Base-by-base conservation (phyloP, 371 early-diverging fungal species). In the Actinomucor elegans region DNA sequence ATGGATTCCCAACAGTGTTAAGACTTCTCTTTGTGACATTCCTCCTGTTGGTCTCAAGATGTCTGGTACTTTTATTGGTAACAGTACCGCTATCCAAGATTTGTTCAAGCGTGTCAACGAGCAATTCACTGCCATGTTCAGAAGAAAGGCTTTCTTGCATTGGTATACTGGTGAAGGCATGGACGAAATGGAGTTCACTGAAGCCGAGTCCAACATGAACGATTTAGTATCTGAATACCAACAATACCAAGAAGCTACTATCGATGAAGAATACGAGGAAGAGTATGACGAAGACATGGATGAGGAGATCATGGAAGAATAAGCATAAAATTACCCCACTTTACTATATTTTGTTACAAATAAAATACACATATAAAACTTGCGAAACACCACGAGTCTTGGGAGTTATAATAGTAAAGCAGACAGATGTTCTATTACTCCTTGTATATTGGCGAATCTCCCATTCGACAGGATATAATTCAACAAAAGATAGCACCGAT, bases 1-100 rank as follows among this genome's bases (percentile, higher is more conserved):
- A 72, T 99, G 99, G 99, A 98, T 99, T 68, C 99, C 99, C 63
- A 96, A 94, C 88, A 97, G 96, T 79, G 95, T 97, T 71, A 97
- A 99, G 84, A 96, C 97, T 8, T 94, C 97, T 53, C 94, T 97
- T 29, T 99, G 99, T 77, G 95, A 97, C 64, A 95, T 99, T 64
- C 94, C 98, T 52, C 99, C 99, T 48, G 86, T 84, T 51, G 98
- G 96, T 42, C 86, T 96, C 57, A 92, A 95, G 69, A 96, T 97
- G 97, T 92, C 94, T 35, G 94, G 91, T 58, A 99, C 99, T 26
- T 99, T 99, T 71, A 92, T 99, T 73, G 99, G 97, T 55, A 99
- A 99, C 87, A 92, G 93, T 48, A 99, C 99, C 37, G 93, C 96
- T 47, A 98, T 99, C 66, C 98, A 98, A 75, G 97, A 96, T 68